A percentile compares a stretch with the other conserved stretches of the same genome.
phyloP scores from a whole-genome alignment of 2,329 filamentous ascomycete genomes.

The Emergomyces orientalis region DNA sequence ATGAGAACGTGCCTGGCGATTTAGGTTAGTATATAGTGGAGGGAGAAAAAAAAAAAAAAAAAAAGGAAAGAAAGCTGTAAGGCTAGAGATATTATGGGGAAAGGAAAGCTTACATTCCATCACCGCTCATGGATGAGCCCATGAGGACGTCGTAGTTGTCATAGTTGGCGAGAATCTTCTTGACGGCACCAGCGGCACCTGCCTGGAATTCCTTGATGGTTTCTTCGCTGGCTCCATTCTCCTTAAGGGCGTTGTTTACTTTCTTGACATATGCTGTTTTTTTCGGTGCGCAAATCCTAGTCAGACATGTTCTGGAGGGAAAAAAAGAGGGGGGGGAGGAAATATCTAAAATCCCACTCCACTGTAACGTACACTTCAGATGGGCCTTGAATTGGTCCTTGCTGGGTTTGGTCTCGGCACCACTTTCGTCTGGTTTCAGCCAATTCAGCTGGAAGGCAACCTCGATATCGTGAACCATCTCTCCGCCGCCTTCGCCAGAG shows the following conservation, averaged over 20 bases:
- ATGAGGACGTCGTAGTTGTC: constrained; percentile 94
- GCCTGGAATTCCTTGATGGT: constrained; percentile 71
- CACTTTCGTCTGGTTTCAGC: constrained; percentile 34
- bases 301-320: constrained; percentile 4
- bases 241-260: constrained; percentile 62
- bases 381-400: constrained; percentile 79
- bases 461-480: constrained; percentile 82
- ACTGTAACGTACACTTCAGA: constrained; percentile 62
- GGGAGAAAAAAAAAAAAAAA: neutral
- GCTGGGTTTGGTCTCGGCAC: constrained; percentile 40
- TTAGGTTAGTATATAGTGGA: neutral
- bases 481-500: constrained; percentile 48
- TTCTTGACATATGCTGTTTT: constrained; percentile 77
- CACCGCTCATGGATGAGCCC: constrained; percentile 84
- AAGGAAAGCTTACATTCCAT: constrained; percentile 69
- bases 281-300: constrained; percentile 4
- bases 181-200: constrained; percentile 63
- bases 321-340: constrained; percentile 5
- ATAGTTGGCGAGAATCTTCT: constrained; percentile 80
- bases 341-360: neutral
- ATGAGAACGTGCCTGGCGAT: constrained; percentile 67
- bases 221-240: constrained; percentile 52
- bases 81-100: neutral
- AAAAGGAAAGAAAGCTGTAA: neutral
- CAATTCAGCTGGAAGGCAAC: constrained; percentile 80